Base-by-base conservation (phyloP, 345 rosid genomes). In the Dipteronia sinensis region DNA sequence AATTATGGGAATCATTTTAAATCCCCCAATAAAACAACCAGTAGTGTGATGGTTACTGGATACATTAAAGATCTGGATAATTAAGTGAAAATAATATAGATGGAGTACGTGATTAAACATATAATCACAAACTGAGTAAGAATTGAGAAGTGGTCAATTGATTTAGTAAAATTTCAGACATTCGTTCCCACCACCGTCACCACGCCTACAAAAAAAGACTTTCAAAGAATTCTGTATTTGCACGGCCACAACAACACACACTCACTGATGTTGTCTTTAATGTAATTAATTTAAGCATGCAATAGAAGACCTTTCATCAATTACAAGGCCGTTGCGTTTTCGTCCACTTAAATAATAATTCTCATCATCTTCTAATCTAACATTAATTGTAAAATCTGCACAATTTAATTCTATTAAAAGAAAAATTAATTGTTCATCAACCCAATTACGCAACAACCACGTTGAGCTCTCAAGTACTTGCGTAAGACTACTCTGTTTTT, bases 401-500 rank as follows among this genome's bases (percentile, higher is more conserved):
- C 9, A 3, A 56, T 19, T 56, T 19, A 19, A 17, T 19, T 56
- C 20, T 7, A 56, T 16, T 56, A n/a, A n/a, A n/a, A n/a, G n/a
- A n/a, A n/a, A n/a, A n/a, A n/a, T n/a, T n/a, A n/a, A n/a, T n/a
- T n/a, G n/a, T n/a, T 16, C 34, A 49, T 15, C 15, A 62, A 62
- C 40, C 47, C 55, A 6, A 76, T 51, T 23, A 7, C 72, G 74
- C 70, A 6, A 25, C 63, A 19, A 42, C 13, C 19, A 22, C 64
- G 12, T 72, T 6, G 6, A 20, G 64, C 10, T 19, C 13, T 68
- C 7, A 7, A 73, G n/a, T 13, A 38, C 29, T 12, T 3, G 62
- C 49, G 75, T 56, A 65, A 51, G 66, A 27, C 38, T 3, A 3
- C 67, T 70, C 46, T 56, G 83, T 56, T 65, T n/a, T 73, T 22